Percentiles rank a stretch among this genome's conserved stretches.
Conservation (phyloP, 1,139 yeast genomes). For the Nakaseomyces nivariensis region DNA sequence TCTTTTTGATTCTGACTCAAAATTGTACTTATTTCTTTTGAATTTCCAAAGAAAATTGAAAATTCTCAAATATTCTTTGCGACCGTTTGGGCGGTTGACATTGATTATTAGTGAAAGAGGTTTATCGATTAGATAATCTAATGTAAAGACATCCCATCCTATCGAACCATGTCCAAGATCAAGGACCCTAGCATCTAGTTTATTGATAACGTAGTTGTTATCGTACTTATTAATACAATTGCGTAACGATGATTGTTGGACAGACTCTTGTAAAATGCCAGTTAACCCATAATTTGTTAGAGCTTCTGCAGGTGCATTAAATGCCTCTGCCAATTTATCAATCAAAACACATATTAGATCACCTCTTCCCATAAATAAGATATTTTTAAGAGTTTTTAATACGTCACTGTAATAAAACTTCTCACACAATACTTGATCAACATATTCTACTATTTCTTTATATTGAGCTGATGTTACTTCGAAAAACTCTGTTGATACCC, state of each 20-base stretch:
- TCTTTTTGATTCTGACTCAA: constrained; percentile 41
- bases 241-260: constrained; percentile 52
- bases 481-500: constrained; percentile 26
- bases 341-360: constrained; percentile 68
- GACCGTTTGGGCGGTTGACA: constrained; percentile 33
- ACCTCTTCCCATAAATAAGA: constrained; percentile 62
- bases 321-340: constrained; percentile 42
- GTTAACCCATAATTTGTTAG: constrained; percentile 61
- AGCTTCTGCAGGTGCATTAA: constrained; percentile 52
- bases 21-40: constrained; percentile 47
- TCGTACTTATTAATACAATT: constrained; percentile 28
- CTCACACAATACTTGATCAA: constrained; percentile 42
- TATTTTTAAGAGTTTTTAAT: constrained; percentile 51
- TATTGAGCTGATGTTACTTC: constrained; percentile 44
- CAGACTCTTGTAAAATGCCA: constrained; percentile 54
- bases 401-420: constrained; percentile 47
- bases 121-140: constrained; percentile 63
- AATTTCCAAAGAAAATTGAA: constrained; percentile 82
- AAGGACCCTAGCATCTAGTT: constrained; percentile 75
- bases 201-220: constrained; percentile 34
- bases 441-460: constrained; percentile 44
- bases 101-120: constrained; percentile 41
- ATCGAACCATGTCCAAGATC: constrained; percentile 59
- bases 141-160: constrained; percentile 89
- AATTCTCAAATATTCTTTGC: constrained; percentile 61